Evolutionary conservation across 208 protist species (phyloP).

Genomic region (Naegleria gruberi): DNA sequence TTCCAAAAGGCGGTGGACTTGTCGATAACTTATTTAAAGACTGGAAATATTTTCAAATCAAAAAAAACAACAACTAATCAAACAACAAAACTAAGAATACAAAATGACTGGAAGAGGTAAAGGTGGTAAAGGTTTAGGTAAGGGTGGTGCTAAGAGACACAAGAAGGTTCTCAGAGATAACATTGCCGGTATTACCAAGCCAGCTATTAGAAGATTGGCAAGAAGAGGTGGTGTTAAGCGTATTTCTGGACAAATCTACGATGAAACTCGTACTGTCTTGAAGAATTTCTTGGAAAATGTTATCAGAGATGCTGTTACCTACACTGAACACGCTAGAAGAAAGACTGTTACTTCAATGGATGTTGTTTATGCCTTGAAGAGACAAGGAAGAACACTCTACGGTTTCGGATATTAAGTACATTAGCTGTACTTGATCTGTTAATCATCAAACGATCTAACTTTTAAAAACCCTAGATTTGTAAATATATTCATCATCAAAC

Average conservation of each 20-base stretch:
- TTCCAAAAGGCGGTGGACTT: too few relatives aligned
- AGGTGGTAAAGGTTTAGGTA: conserved; percentile 68
- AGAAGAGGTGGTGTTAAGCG: conserved; percentile 83
- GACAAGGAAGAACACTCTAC: conserved; percentile 85
- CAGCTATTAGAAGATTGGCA: conserved; percentile 77
- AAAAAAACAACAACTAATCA: not conserved
- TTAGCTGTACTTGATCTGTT: not conserved
- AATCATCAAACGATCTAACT: not conserved
- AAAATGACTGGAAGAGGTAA: conserved; percentile 57
- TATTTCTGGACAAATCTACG: conserved; percentile 80
- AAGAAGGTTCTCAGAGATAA: conserved; percentile 72
- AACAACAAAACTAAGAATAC: conserved; percentile 8
- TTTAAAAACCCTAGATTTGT: not conserved
- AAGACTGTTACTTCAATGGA: conserved; percentile 90
- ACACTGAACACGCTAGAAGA: conserved; percentile 84
- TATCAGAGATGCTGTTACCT: conserved; percentile 82
- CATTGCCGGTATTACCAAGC: conserved; percentile 75
- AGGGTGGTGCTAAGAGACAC: conserved; percentile 73
- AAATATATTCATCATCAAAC: not conserved
- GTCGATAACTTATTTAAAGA: too few relatives aligned
- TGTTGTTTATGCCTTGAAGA: conserved; percentile 88
- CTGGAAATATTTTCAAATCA: not conserved
- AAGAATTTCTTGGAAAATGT: conserved; percentile 82
- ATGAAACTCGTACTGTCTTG: conserved; percentile 74
- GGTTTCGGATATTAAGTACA: conserved; percentile 55